phyloP scores from a whole-genome alignment of 768 basidiomycete species.

The Pleurotus platypus region DNA sequence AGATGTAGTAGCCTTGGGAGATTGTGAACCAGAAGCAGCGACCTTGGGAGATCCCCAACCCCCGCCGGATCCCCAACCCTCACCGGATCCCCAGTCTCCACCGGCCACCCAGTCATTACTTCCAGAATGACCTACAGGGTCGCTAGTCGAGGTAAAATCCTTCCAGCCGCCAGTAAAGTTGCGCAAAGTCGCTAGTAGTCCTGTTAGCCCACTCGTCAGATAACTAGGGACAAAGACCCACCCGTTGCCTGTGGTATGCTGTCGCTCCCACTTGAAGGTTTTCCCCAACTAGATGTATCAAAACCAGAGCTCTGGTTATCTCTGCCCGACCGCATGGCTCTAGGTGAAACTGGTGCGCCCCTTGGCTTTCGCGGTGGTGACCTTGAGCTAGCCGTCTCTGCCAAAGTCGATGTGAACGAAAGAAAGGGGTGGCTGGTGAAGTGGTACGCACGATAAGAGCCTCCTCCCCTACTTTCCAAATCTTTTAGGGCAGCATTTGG shows the following conservation, averaged over 20 bases:
- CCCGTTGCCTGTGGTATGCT: background rate
- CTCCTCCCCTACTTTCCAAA: too few relatives aligned
- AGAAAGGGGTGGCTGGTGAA: too few relatives aligned
- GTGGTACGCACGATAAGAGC: too few relatives aligned
- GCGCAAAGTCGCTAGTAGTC: background rate
- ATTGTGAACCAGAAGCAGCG: too few relatives aligned
- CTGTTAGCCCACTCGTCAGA: background rate
- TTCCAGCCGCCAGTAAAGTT: conserved; percentile 1
- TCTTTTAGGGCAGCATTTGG: too few relatives aligned
- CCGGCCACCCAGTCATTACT: background rate
- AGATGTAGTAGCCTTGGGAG: too few relatives aligned
- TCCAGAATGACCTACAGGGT: background rate
- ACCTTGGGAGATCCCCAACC: background rate
- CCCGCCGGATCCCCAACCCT: background rate
- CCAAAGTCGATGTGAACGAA: background rate
- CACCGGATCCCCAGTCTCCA: background rate
- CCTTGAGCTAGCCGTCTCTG: background rate
- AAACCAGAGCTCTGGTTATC: background rate
- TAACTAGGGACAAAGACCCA: background rate
- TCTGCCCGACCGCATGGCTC: background rate
- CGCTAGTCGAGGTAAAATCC: background rate
- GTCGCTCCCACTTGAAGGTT: background rate
- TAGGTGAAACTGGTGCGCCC: background rate
- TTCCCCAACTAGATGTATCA: conserved; percentile 3
- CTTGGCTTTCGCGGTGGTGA: background rate